Conservation (phyloP, 1,284 basidiomycete genomes). For the Rhodotorula mucilaginosa region DNA sequence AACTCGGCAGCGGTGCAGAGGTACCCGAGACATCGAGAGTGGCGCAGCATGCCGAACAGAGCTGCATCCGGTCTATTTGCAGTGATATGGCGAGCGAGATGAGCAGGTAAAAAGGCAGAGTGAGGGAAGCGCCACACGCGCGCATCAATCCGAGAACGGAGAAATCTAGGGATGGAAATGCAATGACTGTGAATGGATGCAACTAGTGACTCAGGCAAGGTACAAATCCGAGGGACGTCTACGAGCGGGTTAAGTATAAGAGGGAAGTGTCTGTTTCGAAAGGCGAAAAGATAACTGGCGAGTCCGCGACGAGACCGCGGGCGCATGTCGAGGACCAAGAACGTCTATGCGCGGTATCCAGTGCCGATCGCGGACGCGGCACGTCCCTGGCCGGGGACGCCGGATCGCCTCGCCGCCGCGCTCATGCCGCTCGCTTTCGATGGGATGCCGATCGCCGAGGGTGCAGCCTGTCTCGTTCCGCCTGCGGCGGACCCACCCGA, state of each 20-base stretch:
- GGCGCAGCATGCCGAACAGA: constrained; percentile 30
- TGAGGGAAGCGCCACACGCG: neutral
- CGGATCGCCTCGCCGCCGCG: neutral
- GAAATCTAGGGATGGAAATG: too few species aligned
- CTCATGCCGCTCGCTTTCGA: neutral
- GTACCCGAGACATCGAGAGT: constrained; percentile 4
- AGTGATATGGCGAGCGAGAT: neutral
- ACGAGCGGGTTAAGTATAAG: too few species aligned
- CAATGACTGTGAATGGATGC: too few species aligned
- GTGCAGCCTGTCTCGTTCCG: neutral
- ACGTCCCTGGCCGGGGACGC: neutral
- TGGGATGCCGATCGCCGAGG: constrained; percentile 14
- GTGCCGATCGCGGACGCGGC: constrained; percentile 13
- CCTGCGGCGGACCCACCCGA: neutral
- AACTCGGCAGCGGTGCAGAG: neutral
- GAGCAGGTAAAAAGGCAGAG: neutral
- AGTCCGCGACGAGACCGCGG: too few species aligned
- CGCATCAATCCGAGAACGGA: too few species aligned
- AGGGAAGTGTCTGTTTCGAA: too few species aligned
- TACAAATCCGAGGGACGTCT: too few species aligned
- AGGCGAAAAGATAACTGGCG: too few species aligned
- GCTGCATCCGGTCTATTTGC: neutral
- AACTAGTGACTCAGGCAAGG: too few species aligned
- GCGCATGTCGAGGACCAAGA: too few species aligned
- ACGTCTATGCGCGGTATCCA: neutral